phyloP scores from a whole-genome alignment of 129 eudicot genomes.

The carrot (Daucus carota) region DNA sequence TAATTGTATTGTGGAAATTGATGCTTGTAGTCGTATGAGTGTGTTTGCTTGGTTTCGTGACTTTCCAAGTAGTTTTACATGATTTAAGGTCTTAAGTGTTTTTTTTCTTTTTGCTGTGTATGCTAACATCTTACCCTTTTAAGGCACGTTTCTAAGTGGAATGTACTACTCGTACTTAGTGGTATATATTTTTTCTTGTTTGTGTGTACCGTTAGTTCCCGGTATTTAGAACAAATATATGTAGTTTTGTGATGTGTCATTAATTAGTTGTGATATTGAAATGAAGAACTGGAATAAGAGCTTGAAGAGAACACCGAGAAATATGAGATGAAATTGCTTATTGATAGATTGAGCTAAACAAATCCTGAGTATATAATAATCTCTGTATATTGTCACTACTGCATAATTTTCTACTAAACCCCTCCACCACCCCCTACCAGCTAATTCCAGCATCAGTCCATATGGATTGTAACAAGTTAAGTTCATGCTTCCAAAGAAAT shows the following conservation, averaged over 20 bases:
- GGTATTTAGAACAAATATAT: neutral
- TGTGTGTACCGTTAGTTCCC: neutral
- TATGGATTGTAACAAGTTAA: neutral
- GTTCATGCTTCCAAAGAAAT: neutral
- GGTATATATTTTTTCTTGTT: neutral
- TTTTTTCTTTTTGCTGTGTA: neutral
- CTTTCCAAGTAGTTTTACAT: neutral
- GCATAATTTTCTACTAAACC: neutral
- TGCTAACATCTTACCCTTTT: neutral
- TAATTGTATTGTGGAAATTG: neutral
- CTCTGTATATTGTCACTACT: neutral
- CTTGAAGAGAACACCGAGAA: neutral
- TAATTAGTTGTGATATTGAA: neutral
- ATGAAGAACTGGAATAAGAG: neutral
- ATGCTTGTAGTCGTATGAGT: neutral
- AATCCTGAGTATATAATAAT: neutral
- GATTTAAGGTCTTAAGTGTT: neutral
- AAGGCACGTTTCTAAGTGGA: neutral
- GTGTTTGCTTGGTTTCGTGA: neutral
- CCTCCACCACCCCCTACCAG: neutral
- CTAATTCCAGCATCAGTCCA: neutral
- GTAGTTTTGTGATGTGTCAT: neutral
- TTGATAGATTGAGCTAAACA: neutral
- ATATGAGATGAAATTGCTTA: neutral
- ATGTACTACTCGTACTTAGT: neutral